Evolutionary conservation across 306 rosid genomes (phyloP), one percentile per base, ranked within the genome.

Genomic region (Oemleria cerasiformis): DNA sequence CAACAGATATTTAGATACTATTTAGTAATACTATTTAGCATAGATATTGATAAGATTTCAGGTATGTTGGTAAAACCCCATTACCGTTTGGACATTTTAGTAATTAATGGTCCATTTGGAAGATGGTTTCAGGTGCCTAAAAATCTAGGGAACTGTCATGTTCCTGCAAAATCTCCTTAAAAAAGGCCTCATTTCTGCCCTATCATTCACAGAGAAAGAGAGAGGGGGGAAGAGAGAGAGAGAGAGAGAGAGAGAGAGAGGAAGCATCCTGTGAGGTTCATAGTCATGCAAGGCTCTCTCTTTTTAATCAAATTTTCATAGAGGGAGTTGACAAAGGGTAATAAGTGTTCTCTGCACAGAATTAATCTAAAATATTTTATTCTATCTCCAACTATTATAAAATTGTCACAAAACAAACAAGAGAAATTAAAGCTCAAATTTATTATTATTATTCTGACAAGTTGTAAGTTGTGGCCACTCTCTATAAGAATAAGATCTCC

Each of bases 341-440:
- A 77, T 74, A 56, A 76, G 74, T 86, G 79, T 68, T 78, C 75
- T 84, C 78, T 73, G 54, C 83, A 83, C 77, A 80, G 80, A 85
- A 87, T 80, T 71, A 67, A 78, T 60, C 65, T 65, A 77, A 36
- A 64, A 62, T 88, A 88, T 82, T 81, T 65, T 85, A 88, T 77
- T 87, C 80, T 81, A 84, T 87, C 91, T 78, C 86, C 86, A 93
- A 86, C 96, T 63, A 80, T 87, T 80, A 82, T 83, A 83, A 84
- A 90, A 65, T 78, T 78, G 80, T 82, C 83, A 86, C 84, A 78
- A 78, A 73, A 86, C 80, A 79, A 82, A 70, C 71, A 84, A 68
- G 63, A 83, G 73, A 76, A 80, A 70, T 55, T 51, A 75, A 66
- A 19, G 21, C 65, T 64, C 64, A 57, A 71, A 71, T 39, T 75